A percentile compares a stretch with the other conserved stretches of the same genome.
Conservation (phyloP, 495 filamentous ascomycete species). For the Cryomyces minteri region DNA sequence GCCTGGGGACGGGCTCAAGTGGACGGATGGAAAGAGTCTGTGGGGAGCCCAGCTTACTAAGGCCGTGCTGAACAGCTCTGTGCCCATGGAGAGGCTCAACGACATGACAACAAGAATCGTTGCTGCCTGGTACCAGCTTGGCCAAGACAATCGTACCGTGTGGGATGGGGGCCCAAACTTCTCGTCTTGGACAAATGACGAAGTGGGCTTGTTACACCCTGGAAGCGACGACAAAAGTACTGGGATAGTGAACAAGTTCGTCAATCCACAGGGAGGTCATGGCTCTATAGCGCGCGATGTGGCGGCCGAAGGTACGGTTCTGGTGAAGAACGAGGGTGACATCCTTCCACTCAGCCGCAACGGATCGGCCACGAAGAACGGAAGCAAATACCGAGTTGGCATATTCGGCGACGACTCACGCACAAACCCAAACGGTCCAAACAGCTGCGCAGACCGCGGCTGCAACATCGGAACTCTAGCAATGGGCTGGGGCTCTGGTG, state of each 20-base stretch:
- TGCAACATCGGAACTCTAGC: constrained; percentile 76
- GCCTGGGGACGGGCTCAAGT: constrained; percentile 73
- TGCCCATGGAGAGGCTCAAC: constrained; percentile 68
- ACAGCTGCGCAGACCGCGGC: constrained; percentile 54
- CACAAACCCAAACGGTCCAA: constrained; percentile 43
- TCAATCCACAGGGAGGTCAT: constrained; percentile 59
- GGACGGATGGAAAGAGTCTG: constrained; percentile 59
- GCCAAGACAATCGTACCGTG: constrained; percentile 53
- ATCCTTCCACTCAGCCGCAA: constrained; percentile 37
- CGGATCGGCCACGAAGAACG: constrained; percentile 23
- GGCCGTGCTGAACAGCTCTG: constrained; percentile 61
- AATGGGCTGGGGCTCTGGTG: constrained; percentile 79
- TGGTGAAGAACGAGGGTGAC: constrained; percentile 59
- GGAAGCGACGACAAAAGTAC: constrained; percentile 39
- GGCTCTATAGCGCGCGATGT: constrained; percentile 48
- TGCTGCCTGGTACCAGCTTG: constrained; percentile 79
- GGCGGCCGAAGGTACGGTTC: constrained; percentile 67
- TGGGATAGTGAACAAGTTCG: constrained; percentile 56
- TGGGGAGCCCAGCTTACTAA: constrained; percentile 67
- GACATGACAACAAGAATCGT: constrained; percentile 91
- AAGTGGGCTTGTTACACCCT: constrained; percentile 42
- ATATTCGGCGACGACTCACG: constrained; percentile 80
- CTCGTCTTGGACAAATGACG: constrained; percentile 69
- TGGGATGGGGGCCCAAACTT: constrained; percentile 70
- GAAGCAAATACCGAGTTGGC: constrained; percentile 37